Conservation (phyloP, 177 flowering plant genomes). For the Vitis hybrid region DNA sequence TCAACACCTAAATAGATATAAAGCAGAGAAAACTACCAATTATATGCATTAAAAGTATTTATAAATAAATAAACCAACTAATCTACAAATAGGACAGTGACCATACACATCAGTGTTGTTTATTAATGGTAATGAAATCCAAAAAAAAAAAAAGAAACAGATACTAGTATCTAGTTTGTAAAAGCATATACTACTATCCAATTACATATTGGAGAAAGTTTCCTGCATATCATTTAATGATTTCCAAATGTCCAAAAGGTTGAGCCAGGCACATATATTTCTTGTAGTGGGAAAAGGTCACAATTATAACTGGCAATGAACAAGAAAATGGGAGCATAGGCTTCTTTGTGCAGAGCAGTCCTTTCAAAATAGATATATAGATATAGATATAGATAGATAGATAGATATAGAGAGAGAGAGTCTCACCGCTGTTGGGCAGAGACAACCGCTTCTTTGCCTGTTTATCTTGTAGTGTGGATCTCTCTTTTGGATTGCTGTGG, state of each 20-base stretch:
- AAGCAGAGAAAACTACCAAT: neutral
- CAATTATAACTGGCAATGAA: too few species aligned
- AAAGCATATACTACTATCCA: neutral
- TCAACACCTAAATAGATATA: neutral
- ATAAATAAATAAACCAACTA: neutral
- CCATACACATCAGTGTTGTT: too few species aligned
- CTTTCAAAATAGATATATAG: too few species aligned
- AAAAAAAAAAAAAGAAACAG: neutral
- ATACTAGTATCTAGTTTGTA: neutral
- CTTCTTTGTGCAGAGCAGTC: too few species aligned
- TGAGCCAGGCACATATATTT: too few species aligned
- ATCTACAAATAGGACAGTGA: neutral
- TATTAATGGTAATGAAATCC: neutral
- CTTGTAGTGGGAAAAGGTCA: too few species aligned
- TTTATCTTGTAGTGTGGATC: slow-evolving; percentile 42
- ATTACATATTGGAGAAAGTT: neutral
- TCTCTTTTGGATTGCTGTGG: slow-evolving; percentile 83
- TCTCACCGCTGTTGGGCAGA: slow-evolving; percentile 66
- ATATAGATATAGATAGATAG: neutral
- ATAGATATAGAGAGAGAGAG: slow-evolving; percentile 11
- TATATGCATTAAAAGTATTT: neutral
- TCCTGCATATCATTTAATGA: neutral
- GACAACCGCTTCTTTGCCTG: slow-evolving; percentile 70
- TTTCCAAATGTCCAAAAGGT: too few species aligned
- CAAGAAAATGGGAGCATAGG: too few species aligned